These are phyloP conservation scores for Salix suchowensis DNA, from an alignment of 345 rosid species.

Conservation along the genomic window DNA sequence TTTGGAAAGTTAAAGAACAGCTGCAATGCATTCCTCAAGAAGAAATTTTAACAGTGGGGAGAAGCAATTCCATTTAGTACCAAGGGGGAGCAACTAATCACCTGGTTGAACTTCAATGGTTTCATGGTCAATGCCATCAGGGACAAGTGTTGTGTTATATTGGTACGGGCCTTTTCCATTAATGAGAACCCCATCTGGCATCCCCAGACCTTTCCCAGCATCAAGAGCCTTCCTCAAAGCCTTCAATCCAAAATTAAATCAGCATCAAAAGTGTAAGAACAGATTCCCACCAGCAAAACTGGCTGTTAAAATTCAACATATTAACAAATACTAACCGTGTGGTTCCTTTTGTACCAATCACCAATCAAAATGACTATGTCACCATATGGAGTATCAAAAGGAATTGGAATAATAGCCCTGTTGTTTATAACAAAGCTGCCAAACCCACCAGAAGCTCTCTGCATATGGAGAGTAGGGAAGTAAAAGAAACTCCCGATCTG, in stretches of 20 bases:
- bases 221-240: constrained; percentile 89
- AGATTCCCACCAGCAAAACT: not conserved
- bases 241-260: constrained; percentile 34
- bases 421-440: constrained; percentile 84
- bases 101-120: constrained; percentile 90
- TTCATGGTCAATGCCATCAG: constrained; percentile 66
- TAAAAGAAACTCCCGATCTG: constrained; percentile 98
- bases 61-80: not conserved
- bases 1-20: not conserved
- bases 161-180: constrained; percentile 97
- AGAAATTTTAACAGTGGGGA: not conserved
- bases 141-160: constrained; percentile 80
- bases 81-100: constrained; percentile 25
- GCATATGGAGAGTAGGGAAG: constrained; percentile 95
- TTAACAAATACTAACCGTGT: constrained; percentile 58
- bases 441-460: constrained; percentile 90
- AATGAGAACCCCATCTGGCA: constrained; percentile 94
- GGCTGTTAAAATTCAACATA: not conserved
- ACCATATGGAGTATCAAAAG: constrained; percentile 72
- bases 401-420: constrained; percentile 68
- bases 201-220: constrained; percentile 86
- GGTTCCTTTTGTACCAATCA: constrained; percentile 93
- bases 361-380: constrained; percentile 79
- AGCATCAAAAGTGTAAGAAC: not conserved
- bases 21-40: not conserved